Evolutionary conservation across 345 rosid genomes (phyloP).

Genomic region (Murraya koenigii): DNA sequence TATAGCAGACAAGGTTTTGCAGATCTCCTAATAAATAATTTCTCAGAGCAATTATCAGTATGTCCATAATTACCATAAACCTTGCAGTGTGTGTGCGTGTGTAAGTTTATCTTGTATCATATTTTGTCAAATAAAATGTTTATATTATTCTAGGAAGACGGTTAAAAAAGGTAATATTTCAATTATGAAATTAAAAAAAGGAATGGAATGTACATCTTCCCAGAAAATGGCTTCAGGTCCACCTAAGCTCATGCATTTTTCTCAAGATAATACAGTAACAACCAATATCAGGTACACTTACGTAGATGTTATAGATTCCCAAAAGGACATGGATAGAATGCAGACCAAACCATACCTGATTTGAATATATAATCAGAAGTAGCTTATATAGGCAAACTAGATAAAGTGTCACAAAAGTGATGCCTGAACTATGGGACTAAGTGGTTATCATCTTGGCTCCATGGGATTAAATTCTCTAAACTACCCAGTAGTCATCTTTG

Average conservation of each 20-base stretch:
- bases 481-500: background rate
- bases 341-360: background rate
- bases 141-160: background rate
- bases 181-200: background rate
- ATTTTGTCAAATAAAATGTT: background rate
- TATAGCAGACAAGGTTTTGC: conserved; percentile 39
- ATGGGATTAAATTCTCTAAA: background rate
- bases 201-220: background rate
- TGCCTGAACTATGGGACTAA: background rate
- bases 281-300: background rate
- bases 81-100: background rate
- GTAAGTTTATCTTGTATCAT: background rate
- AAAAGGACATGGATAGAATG: background rate
- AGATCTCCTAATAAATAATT: conserved; percentile 35
- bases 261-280: background rate
- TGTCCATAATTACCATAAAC: background rate
- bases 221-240: background rate
- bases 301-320: background rate
- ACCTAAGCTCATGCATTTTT: background rate
- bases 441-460: background rate
- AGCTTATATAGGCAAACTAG: background rate
- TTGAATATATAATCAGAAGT: background rate
- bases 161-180: background rate
- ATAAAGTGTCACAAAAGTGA: background rate
- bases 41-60: conserved; percentile 20